Percentiles rank a stretch among this genome's conserved stretches.
Evolutionary conservation across 2,329 filamentous ascomycete species (phyloP).

Genomic region (Trichoderma simmonsii): DNA sequence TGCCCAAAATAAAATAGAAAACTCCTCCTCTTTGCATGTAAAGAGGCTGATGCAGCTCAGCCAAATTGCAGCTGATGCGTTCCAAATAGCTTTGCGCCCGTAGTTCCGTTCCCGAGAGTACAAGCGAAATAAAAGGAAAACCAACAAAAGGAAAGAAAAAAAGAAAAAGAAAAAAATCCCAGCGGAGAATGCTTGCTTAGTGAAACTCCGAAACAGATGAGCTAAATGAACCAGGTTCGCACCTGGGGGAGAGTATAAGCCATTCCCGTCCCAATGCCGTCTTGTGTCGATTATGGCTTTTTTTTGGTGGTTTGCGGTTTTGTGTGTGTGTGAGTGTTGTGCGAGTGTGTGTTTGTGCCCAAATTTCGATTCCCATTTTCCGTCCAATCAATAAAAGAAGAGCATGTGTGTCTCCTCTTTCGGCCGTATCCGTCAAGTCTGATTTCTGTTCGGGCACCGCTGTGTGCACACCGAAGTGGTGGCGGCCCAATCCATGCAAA

Average conservation of each 20-base stretch:
- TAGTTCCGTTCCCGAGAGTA: neutral
- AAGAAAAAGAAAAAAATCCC: neutral
- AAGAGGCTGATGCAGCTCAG: constrained; percentile 14
- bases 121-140: neutral
- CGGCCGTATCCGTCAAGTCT: neutral
- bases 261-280: constrained; percentile 11
- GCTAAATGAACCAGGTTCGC: constrained; percentile 9
- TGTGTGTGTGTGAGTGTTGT: neutral
- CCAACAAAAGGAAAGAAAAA: neutral
- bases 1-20: neutral
- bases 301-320: neutral
- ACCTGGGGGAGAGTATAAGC: constrained; percentile 16
- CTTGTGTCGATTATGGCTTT: constrained; percentile 8
- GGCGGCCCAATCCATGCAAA: neutral
- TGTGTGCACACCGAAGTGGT: neutral
- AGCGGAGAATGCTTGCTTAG: constrained; percentile 3
- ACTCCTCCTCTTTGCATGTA: neutral
- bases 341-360: neutral
- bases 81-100: neutral
- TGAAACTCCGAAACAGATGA: constrained; percentile 5
- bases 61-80: constrained; percentile 5
- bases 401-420: neutral
- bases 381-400: neutral
- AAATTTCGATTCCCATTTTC: neutral
- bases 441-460: neutral